A percentile compares a stretch with the other conserved stretches of the same genome.
phyloP scores from a whole-genome alignment of 202 grass and related monocot species.

The Carex sylvatica region DNA sequence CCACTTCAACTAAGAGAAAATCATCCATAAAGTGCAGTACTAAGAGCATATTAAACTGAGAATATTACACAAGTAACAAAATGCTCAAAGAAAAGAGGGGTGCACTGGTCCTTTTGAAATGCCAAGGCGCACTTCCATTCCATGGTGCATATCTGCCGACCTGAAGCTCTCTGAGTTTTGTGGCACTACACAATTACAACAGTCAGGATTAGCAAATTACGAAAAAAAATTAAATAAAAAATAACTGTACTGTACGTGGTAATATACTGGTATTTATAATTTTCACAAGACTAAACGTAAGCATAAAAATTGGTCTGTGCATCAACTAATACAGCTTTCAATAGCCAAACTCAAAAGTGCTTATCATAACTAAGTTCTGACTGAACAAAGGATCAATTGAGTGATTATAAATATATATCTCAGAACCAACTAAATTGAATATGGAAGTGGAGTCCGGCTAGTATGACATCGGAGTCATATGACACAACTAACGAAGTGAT shows the following conservation, averaged over 20 bases:
- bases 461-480: too few relatives aligned
- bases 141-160: conserved; percentile 74
- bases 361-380: neutral
- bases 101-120: conserved; percentile 71
- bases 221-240: conserved; percentile 18
- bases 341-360: neutral
- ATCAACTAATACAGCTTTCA: neutral
- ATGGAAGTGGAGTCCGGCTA: neutral
- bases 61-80: conserved; percentile 6
- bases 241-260: neutral
- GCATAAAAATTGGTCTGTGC: neutral
- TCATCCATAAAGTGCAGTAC: conserved; percentile 16
- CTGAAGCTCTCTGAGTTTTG: conserved; percentile 73
- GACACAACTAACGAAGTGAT: too few relatives aligned
- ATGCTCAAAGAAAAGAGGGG: conserved; percentile 48
- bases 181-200: conserved; percentile 50
- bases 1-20: neutral
- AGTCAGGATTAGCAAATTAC: neutral
- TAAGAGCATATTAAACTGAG: neutral
- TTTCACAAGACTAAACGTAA: neutral
- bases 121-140: conserved; percentile 87
- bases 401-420: neutral
- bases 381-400: neutral
- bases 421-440: neutral
- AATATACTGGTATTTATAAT: neutral